Evolutionary conservation across 768 basidiomycete species (phyloP).

Genomic region (Tubosaeta sp.): DNA sequence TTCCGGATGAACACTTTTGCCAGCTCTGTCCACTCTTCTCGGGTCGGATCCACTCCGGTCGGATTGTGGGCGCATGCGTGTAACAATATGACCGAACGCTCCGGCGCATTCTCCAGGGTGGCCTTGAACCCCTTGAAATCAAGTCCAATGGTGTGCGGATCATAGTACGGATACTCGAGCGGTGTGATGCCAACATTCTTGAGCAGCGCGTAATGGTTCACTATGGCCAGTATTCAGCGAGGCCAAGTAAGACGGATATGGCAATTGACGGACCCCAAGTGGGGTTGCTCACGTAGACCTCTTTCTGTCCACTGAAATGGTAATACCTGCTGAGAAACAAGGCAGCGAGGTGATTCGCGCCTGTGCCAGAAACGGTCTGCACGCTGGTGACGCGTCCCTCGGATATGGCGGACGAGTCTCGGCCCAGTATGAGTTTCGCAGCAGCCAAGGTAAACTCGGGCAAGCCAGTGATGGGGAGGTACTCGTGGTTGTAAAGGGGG

Average conservation of each 20-base stretch:
- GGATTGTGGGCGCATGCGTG: constrained; percentile 98
- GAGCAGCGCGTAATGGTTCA: constrained; percentile 88
- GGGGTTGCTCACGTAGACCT: constrained; percentile 83
- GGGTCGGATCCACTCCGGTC: constrained; percentile 91
- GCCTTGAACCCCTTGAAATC: constrained; percentile 69
- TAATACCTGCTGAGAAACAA: constrained; percentile 84
- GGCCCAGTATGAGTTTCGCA: constrained; percentile 75
- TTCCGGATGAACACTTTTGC: constrained; percentile 67
- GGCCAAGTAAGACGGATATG: neutral
- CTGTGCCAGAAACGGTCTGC: constrained; percentile 95
- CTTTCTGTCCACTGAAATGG: constrained; percentile 57
- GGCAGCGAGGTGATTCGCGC: constrained; percentile 90
- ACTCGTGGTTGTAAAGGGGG: constrained; percentile 82
- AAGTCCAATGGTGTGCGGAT: constrained; percentile 83
- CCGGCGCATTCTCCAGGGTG: constrained; percentile 58
- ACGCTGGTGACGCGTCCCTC: constrained; percentile 73
- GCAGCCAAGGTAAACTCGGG: constrained; percentile 79
- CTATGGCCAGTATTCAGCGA: constrained; percentile 35
- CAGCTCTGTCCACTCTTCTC: constrained; percentile 79
- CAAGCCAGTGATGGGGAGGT: constrained; percentile 86
- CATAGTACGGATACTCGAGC: constrained; percentile 89
- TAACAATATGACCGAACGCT: constrained; percentile 80
- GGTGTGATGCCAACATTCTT: constrained; percentile 87
- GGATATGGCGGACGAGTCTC: constrained; percentile 63
- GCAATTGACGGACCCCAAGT: constrained; percentile 75